A percentile compares a stretch with the other conserved stretches of the same genome.
Conservation (phyloP, 257 asterid species). For the Ajuga chamaepitys region DNA sequence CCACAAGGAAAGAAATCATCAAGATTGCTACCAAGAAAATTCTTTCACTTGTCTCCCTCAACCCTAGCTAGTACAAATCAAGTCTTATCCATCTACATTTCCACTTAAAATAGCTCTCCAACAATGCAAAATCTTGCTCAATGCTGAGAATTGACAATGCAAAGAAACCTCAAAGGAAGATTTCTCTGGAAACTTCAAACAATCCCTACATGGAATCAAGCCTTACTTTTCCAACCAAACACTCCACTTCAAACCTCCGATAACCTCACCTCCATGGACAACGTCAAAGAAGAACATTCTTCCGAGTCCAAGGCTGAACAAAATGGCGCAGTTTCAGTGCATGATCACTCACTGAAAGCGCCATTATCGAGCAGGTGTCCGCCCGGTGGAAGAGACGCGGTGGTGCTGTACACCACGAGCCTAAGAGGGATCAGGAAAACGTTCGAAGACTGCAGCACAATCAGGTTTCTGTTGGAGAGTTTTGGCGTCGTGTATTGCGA, state of each 20-base stretch:
- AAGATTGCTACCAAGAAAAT: not conserved
- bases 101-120: not conserved
- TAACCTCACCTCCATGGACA: too few relatives aligned
- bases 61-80: not conserved
- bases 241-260: too few relatives aligned
- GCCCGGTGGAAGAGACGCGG: conserved; percentile 41
- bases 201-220: conserved; percentile 25
- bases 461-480: conserved; percentile 53
- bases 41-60: conserved; percentile 19
- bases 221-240: conserved; percentile 12
- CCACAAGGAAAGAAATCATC: not conserved
- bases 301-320: too few relatives aligned
- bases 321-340: too few relatives aligned
- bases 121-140: conserved; percentile 14
- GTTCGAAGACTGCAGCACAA: conserved; percentile 54
- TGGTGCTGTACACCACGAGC: conserved; percentile 71
- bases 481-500: conserved; percentile 44
- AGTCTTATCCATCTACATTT: conserved; percentile 1
- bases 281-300: too few relatives aligned
- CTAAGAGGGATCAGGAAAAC: conserved; percentile 75
- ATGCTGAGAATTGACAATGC: too few relatives aligned
- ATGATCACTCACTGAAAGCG: too few relatives aligned
- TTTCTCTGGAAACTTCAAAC: conserved; percentile 41
- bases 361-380: conserved; percentile 27
- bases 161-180: conserved; percentile 37